phyloP scores from a whole-genome alignment of 2,329 filamentous ascomycete species.

The Blumeria graminis region DNA sequence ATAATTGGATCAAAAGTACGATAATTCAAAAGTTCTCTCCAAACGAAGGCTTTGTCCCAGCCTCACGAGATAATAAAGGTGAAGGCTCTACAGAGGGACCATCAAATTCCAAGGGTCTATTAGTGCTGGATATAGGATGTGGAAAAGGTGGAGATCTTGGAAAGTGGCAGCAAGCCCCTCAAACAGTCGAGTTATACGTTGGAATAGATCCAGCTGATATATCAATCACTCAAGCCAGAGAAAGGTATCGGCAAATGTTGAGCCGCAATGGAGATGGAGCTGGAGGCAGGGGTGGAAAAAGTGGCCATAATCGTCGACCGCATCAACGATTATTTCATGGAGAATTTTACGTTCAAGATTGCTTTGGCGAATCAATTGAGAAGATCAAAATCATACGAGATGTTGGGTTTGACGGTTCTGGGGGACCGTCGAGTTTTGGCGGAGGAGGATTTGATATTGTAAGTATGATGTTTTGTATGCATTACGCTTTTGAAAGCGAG shows the following conservation, averaged over 20 bases:
- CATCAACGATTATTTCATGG: slow-evolving; percentile 49
- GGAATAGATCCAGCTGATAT: slow-evolving; percentile 83
- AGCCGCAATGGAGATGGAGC: slow-evolving; percentile 23
- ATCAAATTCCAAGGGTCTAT: slow-evolving; percentile 27
- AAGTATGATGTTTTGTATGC: slow-evolving; percentile 98
- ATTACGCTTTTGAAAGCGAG: slow-evolving; percentile 92
- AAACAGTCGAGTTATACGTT: slow-evolving; percentile 77
- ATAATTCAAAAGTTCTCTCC: slow-evolving; percentile 92
- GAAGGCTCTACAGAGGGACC: slow-evolving; percentile 14
- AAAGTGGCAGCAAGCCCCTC: slow-evolving; percentile 91
- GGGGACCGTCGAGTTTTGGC: slow-evolving; percentile 41
- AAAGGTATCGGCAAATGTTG: slow-evolving; percentile 55
- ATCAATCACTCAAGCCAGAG: slow-evolving; percentile 71
- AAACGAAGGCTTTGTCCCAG: slow-evolving; percentile 45
- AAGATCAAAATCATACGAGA: slow-evolving; percentile 61
- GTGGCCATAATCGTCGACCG: slow-evolving; percentile 22
- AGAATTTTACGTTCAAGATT: slow-evolving; percentile 78
- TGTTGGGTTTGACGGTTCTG: slow-evolving; percentile 55
- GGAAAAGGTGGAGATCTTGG: slow-evolving; percentile 88
- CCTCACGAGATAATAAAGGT: slow-evolving; percentile 27
- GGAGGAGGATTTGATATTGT: slow-evolving; percentile 84
- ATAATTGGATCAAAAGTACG: slow-evolving; percentile 97
- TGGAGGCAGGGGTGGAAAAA: slow-evolving; percentile 27
- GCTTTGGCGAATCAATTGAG: slow-evolving; percentile 63
- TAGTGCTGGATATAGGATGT: slow-evolving; percentile 84